Conservation (phyloP, 1,284 basidiomycete genomes). For the Ceratobasidium theobromae region DNA sequence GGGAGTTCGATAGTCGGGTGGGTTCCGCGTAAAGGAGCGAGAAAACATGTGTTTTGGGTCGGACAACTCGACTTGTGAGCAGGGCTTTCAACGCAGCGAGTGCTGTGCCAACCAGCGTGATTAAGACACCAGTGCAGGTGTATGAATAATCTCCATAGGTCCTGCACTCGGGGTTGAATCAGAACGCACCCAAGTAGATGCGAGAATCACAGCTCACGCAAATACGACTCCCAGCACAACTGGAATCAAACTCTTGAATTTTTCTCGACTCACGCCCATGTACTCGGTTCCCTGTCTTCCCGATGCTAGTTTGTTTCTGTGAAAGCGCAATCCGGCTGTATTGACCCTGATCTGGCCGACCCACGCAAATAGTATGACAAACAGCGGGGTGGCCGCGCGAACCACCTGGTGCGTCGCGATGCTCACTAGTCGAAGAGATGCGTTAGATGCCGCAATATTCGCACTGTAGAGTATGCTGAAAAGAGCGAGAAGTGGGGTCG, state of each 20-base stretch:
- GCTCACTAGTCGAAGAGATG: constrained; percentile 84
- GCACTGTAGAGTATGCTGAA: constrained; percentile 88
- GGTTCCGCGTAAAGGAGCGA: background rate
- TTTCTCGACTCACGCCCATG: constrained; percentile 52
- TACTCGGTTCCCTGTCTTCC: constrained; percentile 15
- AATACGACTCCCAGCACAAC: constrained; percentile 90
- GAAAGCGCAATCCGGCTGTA: constrained; percentile 39
- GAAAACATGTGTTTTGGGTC: constrained; percentile 49
- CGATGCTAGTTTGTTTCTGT: constrained; percentile 43
- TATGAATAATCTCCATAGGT: constrained; percentile 92
- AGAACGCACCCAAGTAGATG: constrained; percentile 15
- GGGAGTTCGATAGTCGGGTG: background rate
- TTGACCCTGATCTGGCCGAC: constrained; percentile 30
- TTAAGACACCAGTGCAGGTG: constrained; percentile 74
- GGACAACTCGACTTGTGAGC: constrained; percentile 60
- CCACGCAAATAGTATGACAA: constrained; percentile 77
- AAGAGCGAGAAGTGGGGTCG: constrained; percentile 60
- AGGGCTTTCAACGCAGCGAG: constrained; percentile 91
- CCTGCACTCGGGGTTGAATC: constrained; percentile 45
- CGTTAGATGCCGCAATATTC: constrained; percentile 91
- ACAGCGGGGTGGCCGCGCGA: constrained; percentile 87
- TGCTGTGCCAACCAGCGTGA: constrained; percentile 85
- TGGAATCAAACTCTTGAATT: constrained; percentile 75
- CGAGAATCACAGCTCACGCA: constrained; percentile 62
- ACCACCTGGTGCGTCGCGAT: constrained; percentile 95